Evolutionary conservation across 805 yeast species (phyloP).

Genomic region (Saccharomycopsis fibuligera): DNA sequence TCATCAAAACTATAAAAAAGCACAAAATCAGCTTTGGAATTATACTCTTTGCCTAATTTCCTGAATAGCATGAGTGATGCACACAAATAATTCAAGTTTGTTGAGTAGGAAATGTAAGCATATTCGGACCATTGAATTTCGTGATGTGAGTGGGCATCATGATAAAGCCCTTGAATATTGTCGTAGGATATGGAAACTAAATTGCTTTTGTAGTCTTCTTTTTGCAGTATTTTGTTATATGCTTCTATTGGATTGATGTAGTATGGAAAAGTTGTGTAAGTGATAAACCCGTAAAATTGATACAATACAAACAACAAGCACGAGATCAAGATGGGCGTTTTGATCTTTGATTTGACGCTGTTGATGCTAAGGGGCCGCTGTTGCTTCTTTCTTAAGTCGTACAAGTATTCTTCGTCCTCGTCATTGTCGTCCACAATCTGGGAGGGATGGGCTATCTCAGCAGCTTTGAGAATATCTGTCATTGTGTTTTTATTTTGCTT

Average conservation of each 20-base stretch:
- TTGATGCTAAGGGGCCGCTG: background rate
- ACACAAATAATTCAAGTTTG: conserved; percentile 44
- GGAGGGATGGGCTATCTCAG: conserved; percentile 12
- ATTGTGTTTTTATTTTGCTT: too few relatives aligned
- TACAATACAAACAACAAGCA: background rate
- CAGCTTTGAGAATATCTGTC: conserved; percentile 10
- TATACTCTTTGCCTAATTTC: conserved; percentile 31
- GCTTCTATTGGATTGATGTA: background rate
- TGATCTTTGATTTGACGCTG: background rate
- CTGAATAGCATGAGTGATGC: conserved; percentile 44
- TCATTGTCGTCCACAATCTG: conserved; percentile 11
- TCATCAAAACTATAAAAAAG: conserved; percentile 29
- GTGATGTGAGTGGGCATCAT: conserved; percentile 11
- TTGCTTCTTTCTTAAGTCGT: conserved; percentile 10
- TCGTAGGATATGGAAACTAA: conserved; percentile 3
- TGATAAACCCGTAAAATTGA: background rate
- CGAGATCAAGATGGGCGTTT: background rate
- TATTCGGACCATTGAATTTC: conserved; percentile 36
- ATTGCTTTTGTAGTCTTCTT: background rate
- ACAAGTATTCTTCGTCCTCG: conserved; percentile 14
- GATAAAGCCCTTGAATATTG: background rate
- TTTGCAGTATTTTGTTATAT: background rate
- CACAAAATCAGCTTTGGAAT: conserved; percentile 41
- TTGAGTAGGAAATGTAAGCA: conserved; percentile 60
- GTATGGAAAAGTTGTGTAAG: conserved; percentile 11